Evolutionary conservation across 2,329 filamentous ascomycete species (phyloP).

Genomic region (Botryosphaeria dothidea): DNA sequence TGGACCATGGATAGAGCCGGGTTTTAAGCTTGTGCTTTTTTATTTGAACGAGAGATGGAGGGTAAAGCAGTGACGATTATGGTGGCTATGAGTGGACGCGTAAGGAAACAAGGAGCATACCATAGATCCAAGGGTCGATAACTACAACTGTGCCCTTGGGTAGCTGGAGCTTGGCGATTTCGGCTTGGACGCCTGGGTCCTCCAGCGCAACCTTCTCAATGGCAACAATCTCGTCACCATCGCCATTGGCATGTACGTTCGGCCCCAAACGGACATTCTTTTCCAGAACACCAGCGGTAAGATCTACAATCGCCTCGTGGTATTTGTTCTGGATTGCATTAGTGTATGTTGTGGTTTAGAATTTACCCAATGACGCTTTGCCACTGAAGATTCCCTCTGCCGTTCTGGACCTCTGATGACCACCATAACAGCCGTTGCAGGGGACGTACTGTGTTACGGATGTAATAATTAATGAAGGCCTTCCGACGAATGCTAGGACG

Average conservation of each 20-base stretch:
- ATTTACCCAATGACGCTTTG: background rate
- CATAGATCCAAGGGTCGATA: conserved; percentile 71
- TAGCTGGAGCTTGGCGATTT: conserved; percentile 60
- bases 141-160: conserved; percentile 59
- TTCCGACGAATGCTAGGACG: conserved; percentile 56
- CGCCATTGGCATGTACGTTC: conserved; percentile 59
- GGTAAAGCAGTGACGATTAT: no score
- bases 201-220: conserved; percentile 59
- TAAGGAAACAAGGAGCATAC: background rate
- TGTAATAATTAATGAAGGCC: conserved; percentile 60
- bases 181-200: conserved; percentile 58
- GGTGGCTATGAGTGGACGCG: no score
- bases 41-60: no score
- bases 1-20: background rate
- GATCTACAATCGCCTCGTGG: conserved; percentile 61
- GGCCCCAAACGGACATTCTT: conserved; percentile 60
- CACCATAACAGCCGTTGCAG: background rate
- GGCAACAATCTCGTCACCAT: conserved; percentile 60
- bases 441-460: conserved; percentile 58
- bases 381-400: background rate
- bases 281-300: conserved; percentile 54
- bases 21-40: no score
- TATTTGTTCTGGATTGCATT: conserved; percentile 55
- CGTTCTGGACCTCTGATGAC: background rate
- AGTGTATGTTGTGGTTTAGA: conserved; percentile 4